Base-by-base conservation (phyloP, 1,284 basidiomycete species). In the Ceratobasidium sp. region DNA sequence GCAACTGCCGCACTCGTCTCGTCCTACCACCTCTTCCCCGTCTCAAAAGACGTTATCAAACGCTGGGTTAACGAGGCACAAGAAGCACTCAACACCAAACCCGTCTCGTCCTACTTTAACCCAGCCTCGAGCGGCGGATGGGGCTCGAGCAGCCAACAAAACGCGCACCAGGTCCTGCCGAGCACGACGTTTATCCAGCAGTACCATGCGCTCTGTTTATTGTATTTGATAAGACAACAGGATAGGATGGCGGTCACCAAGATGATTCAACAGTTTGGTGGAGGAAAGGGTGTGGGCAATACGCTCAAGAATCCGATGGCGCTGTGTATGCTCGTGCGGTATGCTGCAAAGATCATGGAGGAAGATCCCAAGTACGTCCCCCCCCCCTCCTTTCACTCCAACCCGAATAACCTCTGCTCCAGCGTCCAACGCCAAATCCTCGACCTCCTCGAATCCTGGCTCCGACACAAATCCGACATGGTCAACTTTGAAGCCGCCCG, bases 391-490 rank as follows among this genome's bases (percentile, higher is more conserved):
- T 12, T 61, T 44, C 40, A 42, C 40, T n/a, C n/a, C n/a, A n/a
- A 59, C 16, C 23, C 36, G 53, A 70, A 56, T 49, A 62, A 36
- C 51, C 60, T 44, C 6, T 42, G 38, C 56, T 23, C 21, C 76
- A 96, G 95, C 77, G 84, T 95, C 51, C 94, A 96, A 82, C 90
- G 87, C 76, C 94, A 93, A 78, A 98, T 99, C 87, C 85, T 95
- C 74, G 96, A 98, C 77, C 87, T 98, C 58, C 85, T 99, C 66
- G 97, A 99, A 80, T 91, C 92, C 51, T 96, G 96, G 89, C 84
- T 99, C 74, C 89, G 96, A 74, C 97, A 99, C 83, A 99, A 99
- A 86, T 96, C 95, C 79, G 97, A 99, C 81, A 99, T 98, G 97
- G 97, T 99, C 80, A 99, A 98, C 83, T 94, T 96, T 77, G 97